Evolutionary conservation across 2,329 filamentous ascomycete genomes (phyloP).

Genomic region (Simplicillium sp.): DNA sequence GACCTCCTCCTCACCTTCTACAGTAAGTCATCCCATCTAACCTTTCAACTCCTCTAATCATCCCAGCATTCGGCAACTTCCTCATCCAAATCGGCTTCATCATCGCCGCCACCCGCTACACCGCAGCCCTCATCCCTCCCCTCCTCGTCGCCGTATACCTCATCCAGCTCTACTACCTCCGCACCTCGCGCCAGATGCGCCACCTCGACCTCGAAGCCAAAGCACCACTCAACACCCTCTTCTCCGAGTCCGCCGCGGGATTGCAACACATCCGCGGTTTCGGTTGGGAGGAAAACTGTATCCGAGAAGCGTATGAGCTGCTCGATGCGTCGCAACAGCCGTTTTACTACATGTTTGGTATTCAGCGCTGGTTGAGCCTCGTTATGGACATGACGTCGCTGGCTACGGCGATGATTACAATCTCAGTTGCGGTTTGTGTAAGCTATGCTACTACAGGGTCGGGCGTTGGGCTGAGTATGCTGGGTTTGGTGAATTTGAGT

Average conservation of each 20-base stretch:
- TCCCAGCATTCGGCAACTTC: neutral
- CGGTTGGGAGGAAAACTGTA: constrained; percentile 35
- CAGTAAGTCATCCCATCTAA: constrained; percentile 4
- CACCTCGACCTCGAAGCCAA: constrained; percentile 25
- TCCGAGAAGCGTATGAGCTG: constrained; percentile 31
- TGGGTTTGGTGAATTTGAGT: constrained; percentile 4
- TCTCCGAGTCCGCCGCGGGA: constrained; percentile 34
- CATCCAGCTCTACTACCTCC: constrained; percentile 24
- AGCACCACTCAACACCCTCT: constrained; percentile 22
- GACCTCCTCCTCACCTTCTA: constrained; percentile 11
- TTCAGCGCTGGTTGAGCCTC: constrained; percentile 45
- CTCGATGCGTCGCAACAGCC: constrained; percentile 43
- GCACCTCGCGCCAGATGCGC: constrained; percentile 25
- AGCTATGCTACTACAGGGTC: constrained; percentile 1
- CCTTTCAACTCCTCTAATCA: too few relatives aligned
- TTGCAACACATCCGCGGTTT: constrained; percentile 42
- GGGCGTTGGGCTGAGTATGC: constrained; percentile 4
- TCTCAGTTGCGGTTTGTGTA: constrained; percentile 2
- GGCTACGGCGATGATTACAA: constrained; percentile 29
- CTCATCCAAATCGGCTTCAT: constrained; percentile 11
- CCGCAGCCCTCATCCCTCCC: constrained; percentile 17
- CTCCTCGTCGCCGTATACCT: constrained; percentile 14
- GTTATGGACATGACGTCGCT: constrained; percentile 37
- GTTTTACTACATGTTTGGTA: constrained; percentile 42
- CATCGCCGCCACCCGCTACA: constrained; percentile 15